A percentile compares a stretch with the other conserved stretches of the same genome.
Conservation (phyloP, 768 basidiomycete genomes). For the Russula foetens region DNA sequence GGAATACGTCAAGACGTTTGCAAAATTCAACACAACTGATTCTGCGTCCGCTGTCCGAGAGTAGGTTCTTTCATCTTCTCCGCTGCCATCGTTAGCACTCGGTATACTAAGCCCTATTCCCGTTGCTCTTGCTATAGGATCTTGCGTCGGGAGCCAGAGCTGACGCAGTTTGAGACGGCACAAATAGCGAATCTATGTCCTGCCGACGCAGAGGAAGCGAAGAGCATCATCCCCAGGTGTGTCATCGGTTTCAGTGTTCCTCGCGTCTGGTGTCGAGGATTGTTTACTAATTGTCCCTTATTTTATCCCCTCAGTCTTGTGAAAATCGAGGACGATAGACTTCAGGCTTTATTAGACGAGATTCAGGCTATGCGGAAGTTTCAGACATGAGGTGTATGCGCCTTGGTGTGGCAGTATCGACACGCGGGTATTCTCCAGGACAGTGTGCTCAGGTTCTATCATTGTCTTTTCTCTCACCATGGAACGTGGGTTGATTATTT, state of each 20-base stretch:
- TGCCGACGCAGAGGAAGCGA: slow-evolving; percentile 81
- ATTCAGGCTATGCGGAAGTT: slow-evolving; percentile 88
- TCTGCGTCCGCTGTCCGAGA: slow-evolving; percentile 75
- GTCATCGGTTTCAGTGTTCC: slow-evolving; percentile 1
- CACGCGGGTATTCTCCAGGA: not conserved
- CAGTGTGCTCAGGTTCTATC: not conserved
- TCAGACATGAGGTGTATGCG: slow-evolving; percentile 45
- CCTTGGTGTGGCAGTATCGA: not conserved
- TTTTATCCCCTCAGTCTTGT: slow-evolving; percentile 46
- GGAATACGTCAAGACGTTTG: slow-evolving; percentile 86
- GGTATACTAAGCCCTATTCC: not conserved
- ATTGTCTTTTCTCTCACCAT: not conserved
- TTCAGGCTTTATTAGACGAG: slow-evolving; percentile 77
- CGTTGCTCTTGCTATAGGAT: slow-evolving; percentile 42
- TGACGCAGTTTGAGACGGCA: slow-evolving; percentile 88
- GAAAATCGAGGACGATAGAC: slow-evolving; percentile 79
- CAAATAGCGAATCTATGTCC: slow-evolving; percentile 91
- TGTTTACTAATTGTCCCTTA: not conserved
- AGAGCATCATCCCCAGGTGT: slow-evolving; percentile 84
- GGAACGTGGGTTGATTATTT: not conserved
- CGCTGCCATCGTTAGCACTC: not conserved
- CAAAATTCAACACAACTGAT: slow-evolving; percentile 83
- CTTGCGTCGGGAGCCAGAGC: slow-evolving; percentile 63
- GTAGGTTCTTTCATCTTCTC: not conserved
- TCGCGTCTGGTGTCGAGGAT: not conserved